These are phyloP conservation scores for Metschnikowia dekortorum DNA, from an alignment of 805 yeast genomes.

Conservation along the genomic window DNA sequence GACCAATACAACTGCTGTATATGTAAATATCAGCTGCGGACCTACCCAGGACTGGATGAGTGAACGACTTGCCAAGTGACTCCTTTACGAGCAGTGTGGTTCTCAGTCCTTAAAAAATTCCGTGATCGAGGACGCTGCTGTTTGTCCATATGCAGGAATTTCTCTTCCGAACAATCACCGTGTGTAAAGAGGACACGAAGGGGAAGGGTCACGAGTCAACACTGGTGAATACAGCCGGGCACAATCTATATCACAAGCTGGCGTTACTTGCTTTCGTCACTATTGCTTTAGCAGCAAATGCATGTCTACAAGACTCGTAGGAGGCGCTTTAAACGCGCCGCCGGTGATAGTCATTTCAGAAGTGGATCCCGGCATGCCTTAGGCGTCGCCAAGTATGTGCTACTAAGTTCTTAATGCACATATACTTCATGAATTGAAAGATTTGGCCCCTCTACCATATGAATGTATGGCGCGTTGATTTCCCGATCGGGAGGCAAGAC, in stretches of 20 bases:
- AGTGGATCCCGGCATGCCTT: neutral
- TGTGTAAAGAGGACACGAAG: neutral
- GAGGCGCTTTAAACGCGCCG: no score
- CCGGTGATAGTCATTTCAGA: neutral
- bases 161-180: neutral
- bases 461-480: neutral
- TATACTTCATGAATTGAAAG: neutral
- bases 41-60: neutral
- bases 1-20: neutral
- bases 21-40: neutral
- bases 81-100: conserved; percentile 2
- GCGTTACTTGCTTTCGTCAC: no score
- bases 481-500: neutral
- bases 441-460: neutral
- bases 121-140: conserved; percentile 3
- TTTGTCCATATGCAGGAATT: neutral
- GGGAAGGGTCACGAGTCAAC: neutral
- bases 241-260: no score
- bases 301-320: no score
- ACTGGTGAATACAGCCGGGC: neutral
- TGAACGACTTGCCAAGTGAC: conserved; percentile 1
- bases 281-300: no score
- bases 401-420: neutral
- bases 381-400: neutral
- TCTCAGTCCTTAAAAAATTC: neutral